A percentile compares a stretch with the other conserved stretches of the same genome.
These are phyloP conservation scores for Aaosphaeria pasadenensis DNA, from an alignment of 2,329 filamentous ascomycete genomes.

Conservation along the genomic window DNA sequence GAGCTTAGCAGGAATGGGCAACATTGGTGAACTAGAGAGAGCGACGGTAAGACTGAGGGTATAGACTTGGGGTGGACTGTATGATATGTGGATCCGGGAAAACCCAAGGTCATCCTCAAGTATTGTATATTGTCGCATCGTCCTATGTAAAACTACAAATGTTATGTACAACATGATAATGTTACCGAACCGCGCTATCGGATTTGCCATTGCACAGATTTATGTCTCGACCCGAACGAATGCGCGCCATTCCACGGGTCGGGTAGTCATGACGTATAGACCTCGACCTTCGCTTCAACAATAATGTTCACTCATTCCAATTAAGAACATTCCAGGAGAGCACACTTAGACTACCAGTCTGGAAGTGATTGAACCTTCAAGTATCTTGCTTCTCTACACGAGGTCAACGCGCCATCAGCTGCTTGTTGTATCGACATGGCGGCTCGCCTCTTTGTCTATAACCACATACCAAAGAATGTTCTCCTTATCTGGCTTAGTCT, in stretches of 20 bases:
- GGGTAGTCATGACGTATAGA: background rate
- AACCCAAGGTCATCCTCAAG: no score
- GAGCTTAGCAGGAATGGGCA: slow-evolving; percentile 75
- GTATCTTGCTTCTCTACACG: background rate
- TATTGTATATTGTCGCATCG: no score
- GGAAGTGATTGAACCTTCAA: background rate
- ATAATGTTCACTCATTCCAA: background rate
- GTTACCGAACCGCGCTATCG: no score
- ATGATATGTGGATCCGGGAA: no score
- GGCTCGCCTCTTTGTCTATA: slow-evolving; percentile 22
- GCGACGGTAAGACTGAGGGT: slow-evolving; percentile 42
- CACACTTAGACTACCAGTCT: background rate
- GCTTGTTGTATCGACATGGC: no score
- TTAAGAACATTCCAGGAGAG: background rate
- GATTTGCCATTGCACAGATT: no score
- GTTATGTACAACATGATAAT: no score
- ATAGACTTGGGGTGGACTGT: no score
- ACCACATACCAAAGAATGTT: slow-evolving; percentile 49
- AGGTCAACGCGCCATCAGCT: background rate
- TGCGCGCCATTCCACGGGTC: background rate
- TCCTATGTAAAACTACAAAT: no score
- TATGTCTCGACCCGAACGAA: no score
- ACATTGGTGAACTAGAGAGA: slow-evolving; percentile 83
- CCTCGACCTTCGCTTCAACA: background rate
- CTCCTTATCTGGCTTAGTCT: slow-evolving; percentile 45